These are phyloP conservation scores for Moniliophthora roreri DNA, from an alignment of 1,284 basidiomycete genomes.

Conservation along the genomic window DNA sequence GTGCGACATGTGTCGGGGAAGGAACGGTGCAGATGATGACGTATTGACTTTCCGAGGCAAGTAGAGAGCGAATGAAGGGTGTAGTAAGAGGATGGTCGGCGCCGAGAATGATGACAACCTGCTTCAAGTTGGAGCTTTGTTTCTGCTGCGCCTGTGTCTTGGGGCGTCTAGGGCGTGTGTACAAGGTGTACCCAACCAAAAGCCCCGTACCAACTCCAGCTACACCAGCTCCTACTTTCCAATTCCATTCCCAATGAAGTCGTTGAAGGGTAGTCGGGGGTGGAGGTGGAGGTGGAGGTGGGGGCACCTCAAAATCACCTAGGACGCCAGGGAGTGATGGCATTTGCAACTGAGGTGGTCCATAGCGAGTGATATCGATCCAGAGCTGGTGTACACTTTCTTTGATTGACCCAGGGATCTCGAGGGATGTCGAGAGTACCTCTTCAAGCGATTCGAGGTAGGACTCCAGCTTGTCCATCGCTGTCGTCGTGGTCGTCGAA, in stretches of 20 bases:
- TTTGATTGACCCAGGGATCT: constrained; percentile 56
- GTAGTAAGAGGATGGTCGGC: constrained; percentile 67
- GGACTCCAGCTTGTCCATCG: constrained; percentile 66
- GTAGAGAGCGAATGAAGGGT: constrained; percentile 62
- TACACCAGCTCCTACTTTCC: constrained; percentile 51
- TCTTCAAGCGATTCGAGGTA: constrained; percentile 70
- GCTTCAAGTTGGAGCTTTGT: constrained; percentile 28
- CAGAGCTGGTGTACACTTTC: constrained; percentile 70
- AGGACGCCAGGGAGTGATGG: constrained; percentile 62
- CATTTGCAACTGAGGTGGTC: constrained; percentile 66
- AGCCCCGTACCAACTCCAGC: constrained; percentile 60
- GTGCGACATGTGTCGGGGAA: constrained; percentile 51
- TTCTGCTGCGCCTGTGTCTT: too few species aligned
- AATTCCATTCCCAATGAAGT: constrained; percentile 52
- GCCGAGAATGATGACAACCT: constrained; percentile 53
- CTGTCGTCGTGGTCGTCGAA: too few species aligned
- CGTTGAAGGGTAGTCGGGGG: constrained; percentile 47
- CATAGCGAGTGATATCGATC: constrained; percentile 77
- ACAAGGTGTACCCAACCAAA: constrained; percentile 52
- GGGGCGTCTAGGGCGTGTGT: constrained; percentile 18
- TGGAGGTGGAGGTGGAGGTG: constrained; percentile 60
- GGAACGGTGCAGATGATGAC: constrained; percentile 79
- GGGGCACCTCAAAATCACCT: constrained; percentile 71
- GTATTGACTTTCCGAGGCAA: constrained; percentile 71
- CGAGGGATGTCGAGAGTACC: constrained; percentile 57